These are phyloP conservation scores for Aspergillus heteromorphus DNA, from an alignment of 495 filamentous ascomycete genomes.

Conservation along the genomic window DNA sequence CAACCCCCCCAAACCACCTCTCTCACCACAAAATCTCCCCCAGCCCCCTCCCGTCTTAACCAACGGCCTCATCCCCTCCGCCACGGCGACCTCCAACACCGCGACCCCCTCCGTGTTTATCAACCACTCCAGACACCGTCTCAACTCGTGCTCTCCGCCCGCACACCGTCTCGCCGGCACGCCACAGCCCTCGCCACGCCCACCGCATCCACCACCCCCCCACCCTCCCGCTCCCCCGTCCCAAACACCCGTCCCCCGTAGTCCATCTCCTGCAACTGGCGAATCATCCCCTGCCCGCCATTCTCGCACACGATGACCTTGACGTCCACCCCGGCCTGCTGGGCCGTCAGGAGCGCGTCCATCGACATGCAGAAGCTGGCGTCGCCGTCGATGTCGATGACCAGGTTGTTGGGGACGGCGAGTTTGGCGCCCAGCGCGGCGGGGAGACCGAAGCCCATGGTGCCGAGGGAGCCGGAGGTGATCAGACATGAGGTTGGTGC, in stretches of 20 bases:
- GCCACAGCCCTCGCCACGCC: constrained; percentile 42
- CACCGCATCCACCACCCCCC: no score
- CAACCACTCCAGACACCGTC: constrained; percentile 66
- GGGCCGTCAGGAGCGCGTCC: constrained; percentile 82
- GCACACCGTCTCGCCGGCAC: constrained; percentile 52
- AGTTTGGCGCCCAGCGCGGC: constrained; percentile 94
- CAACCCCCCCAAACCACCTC: no score
- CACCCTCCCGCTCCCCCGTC: no score
- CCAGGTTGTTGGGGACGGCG: constrained; percentile 75
- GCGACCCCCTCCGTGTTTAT: constrained; percentile 52
- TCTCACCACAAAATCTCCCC: not conserved
- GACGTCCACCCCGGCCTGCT: constrained; percentile 87
- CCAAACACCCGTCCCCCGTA: constrained; percentile 92
- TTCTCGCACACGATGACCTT: constrained; percentile 94
- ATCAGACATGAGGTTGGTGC: no score
- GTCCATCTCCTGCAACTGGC: constrained; percentile 93
- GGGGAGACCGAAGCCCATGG: constrained; percentile 92
- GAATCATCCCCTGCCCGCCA: constrained; percentile 92
- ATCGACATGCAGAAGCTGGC: constrained; percentile 95
- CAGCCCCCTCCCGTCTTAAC: not conserved
- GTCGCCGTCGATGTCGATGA: constrained; percentile 93
- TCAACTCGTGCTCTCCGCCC: constrained; percentile 57
- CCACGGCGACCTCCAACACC: constrained; percentile 40
- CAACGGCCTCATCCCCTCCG: not conserved
- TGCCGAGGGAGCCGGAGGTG: constrained; percentile 87